A percentile compares a stretch with the other conserved stretches of the same genome.
Evolutionary conservation across 495 filamentous ascomycete species (phyloP).

Genomic region (Corynascus novoguineensis): DNA sequence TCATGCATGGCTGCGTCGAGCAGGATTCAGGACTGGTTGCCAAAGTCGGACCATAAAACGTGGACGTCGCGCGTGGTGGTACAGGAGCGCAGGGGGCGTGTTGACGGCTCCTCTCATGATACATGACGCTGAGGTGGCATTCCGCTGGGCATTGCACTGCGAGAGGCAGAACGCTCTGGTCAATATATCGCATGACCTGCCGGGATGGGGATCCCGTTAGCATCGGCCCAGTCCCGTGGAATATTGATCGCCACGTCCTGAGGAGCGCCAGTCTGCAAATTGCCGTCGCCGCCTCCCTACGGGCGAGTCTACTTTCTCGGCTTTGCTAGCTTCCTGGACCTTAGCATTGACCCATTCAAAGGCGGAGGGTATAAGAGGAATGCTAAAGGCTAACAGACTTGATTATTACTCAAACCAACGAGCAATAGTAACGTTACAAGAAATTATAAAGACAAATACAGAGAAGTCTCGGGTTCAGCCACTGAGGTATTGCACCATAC

Average conservation of each 20-base stretch:
- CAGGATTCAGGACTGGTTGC: background rate
- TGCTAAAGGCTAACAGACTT: no score
- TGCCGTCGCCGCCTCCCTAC: background rate
- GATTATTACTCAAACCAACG: no score
- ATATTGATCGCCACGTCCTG: conserved; percentile 7
- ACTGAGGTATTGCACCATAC: no score
- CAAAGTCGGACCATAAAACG: conserved; percentile 9
- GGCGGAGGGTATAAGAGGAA: no score
- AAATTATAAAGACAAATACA: no score
- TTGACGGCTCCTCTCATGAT: conserved; percentile 7
- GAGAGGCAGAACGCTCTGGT: conserved; percentile 4
- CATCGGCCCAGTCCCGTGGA: conserved; percentile 3
- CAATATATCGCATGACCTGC: conserved; percentile 1
- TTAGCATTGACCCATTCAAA: background rate
- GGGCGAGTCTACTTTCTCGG: background rate
- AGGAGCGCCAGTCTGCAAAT: conserved; percentile 4
- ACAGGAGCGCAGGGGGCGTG: conserved; percentile 6
- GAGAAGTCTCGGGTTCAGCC: no score
- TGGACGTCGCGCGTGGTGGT: conserved; percentile 7
- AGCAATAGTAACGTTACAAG: no score
- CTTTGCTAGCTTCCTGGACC: no score
- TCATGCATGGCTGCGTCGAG: conserved; percentile 11
- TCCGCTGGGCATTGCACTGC: background rate
- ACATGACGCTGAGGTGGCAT: conserved; percentile 4
- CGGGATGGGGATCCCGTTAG: background rate